Percentiles rank a stretch among this genome's conserved stretches.
These are phyloP conservation scores for Plasmodium sp. DNA, from an alignment of 169 alveolate species.

Conservation along the genomic window DNA sequence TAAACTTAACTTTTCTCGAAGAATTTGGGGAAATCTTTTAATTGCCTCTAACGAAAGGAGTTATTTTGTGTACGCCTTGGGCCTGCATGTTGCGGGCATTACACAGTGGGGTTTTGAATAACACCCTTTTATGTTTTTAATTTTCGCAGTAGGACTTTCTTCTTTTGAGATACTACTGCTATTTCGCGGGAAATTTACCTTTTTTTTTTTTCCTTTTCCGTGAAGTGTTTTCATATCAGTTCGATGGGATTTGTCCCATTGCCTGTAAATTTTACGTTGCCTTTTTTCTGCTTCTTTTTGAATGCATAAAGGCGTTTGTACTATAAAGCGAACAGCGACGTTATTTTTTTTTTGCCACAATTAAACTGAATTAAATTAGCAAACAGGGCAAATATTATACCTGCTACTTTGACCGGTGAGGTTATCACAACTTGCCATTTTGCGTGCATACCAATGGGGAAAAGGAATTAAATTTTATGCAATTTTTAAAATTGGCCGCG, in stretches of 20 bases:
- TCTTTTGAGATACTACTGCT: background rate
- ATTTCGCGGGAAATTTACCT: background rate
- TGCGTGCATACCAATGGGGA: background rate
- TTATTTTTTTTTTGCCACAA: background rate
- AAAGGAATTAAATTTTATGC: background rate
- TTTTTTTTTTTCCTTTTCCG: background rate
- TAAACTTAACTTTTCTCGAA: conserved; percentile 62
- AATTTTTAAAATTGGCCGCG: background rate
- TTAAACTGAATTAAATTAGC: background rate
- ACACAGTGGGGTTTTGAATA: conserved; percentile 7
- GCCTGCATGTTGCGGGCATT: background rate
- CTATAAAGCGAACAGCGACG: background rate
- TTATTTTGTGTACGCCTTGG: background rate
- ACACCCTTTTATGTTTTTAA: background rate
- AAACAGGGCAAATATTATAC: background rate
- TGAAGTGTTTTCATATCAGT: background rate
- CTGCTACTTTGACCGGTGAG: background rate
- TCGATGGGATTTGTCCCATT: background rate
- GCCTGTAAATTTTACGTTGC: background rate
- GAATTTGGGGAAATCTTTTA: conserved; percentile 59
- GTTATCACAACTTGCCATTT: background rate
- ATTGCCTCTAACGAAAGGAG: background rate
- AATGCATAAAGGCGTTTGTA: background rate
- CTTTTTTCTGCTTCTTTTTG: background rate
- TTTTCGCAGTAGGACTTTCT: background rate